Percentiles rank a stretch among this genome's conserved stretches.
Conservation (phyloP, 2,329 filamentous ascomycete species). For the Pseudogymnoascus sp. region DNA sequence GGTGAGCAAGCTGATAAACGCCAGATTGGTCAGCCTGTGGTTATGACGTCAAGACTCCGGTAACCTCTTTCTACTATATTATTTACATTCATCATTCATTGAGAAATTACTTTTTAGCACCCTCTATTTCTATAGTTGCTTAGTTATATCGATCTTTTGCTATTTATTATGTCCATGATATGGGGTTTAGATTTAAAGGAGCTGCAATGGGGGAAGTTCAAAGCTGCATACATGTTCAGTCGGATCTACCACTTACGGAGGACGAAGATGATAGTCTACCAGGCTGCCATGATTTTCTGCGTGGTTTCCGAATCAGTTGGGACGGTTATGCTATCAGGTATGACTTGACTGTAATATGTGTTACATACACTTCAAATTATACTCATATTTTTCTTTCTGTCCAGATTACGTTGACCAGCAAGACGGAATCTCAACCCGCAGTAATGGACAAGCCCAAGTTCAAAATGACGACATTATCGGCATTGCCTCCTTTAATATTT, state of each 20-base stretch:
- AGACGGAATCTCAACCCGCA: conserved; percentile 34
- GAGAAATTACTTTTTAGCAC: too few relatives aligned
- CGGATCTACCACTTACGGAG: conserved; percentile 45
- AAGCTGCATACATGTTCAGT: conserved; percentile 49
- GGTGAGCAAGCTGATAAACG: too few relatives aligned
- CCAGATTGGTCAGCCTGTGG: too few relatives aligned
- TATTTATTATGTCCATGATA: conserved; percentile 37
- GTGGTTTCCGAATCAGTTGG: conserved; percentile 49
- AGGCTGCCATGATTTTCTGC: conserved; percentile 49
- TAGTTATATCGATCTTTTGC: background rate
- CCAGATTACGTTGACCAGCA: conserved; percentile 48
- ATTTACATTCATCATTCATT: too few relatives aligned
- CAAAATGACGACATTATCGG: conserved; percentile 50
- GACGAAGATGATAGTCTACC: conserved; percentile 53
- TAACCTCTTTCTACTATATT: too few relatives aligned
- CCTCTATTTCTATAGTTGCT: background rate
- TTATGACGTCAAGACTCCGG: too few relatives aligned
- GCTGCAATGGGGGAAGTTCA: conserved; percentile 52
- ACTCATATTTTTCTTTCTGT: background rate
- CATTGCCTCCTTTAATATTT: conserved; percentile 49
- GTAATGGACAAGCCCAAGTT: conserved; percentile 32
- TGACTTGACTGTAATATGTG: conserved; percentile 6
- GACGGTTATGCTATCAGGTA: conserved; percentile 46
- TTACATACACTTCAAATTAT: background rate
- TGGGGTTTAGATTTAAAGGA: conserved; percentile 50